These are phyloP conservation scores for Phtheirospermum japonicum DNA, from an alignment of 257 asterid species.

Conservation along the genomic window DNA sequence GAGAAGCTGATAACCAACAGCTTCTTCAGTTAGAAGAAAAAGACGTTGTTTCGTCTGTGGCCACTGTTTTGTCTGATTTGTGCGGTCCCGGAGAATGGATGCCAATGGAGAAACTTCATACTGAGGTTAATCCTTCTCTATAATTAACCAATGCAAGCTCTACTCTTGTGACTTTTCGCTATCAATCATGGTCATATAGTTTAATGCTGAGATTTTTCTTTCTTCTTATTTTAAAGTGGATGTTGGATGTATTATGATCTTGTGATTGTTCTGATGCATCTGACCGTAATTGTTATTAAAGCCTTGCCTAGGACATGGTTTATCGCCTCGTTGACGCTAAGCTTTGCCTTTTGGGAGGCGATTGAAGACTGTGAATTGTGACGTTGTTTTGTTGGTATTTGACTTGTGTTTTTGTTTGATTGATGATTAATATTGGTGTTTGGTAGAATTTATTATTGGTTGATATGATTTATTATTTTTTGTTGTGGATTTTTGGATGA, in stretches of 20 bases:
- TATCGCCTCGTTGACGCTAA: background rate
- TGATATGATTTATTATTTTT: background rate
- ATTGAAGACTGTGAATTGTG: background rate
- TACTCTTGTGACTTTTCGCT: background rate
- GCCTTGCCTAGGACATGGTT: background rate
- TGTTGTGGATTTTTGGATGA: background rate
- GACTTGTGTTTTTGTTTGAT: background rate
- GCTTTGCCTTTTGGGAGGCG: background rate
- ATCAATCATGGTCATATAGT: background rate
- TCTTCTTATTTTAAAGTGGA: background rate
- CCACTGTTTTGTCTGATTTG: conserved; percentile 71
- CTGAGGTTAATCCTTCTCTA: conserved; percentile 43
- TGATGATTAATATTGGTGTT: conserved; percentile 1
- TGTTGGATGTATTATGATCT: conserved; percentile 3
- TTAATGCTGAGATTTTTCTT: conserved; percentile 1
- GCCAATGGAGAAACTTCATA: conserved; percentile 79
- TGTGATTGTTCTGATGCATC: conserved; percentile 13
- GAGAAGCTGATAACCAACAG: conserved; percentile 75
- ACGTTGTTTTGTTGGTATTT: background rate
- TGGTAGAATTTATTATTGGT: background rate
- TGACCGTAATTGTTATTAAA: background rate
- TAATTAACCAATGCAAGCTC: background rate
- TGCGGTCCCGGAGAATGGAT: conserved; percentile 93
- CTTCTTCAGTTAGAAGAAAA: conserved; percentile 67
- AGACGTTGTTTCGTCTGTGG: conserved; percentile 79